Evolutionary conservation across 2,329 filamentous ascomycete genomes (phyloP), one percentile per base, ranked within the genome.

Genomic region (Aspergillus brunneoviolaceus): DNA sequence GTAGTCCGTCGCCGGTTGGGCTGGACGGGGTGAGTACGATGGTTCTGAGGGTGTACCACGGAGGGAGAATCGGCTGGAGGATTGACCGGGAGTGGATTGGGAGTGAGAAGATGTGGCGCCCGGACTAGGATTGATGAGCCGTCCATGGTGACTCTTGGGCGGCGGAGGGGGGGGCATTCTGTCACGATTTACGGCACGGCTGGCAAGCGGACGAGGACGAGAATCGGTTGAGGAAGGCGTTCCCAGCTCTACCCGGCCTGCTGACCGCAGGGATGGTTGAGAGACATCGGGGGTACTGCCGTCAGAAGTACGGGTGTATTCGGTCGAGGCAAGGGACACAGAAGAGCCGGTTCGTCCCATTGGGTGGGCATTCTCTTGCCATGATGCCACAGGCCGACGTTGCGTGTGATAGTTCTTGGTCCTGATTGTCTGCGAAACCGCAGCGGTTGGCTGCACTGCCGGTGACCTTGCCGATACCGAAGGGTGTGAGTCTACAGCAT

Each of bases 141-240:
- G 93, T 4, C 91, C 91, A 76, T 93, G 90, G 57, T 90, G 86
- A 55, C 89, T 92, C 70, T 84, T 91, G 11, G 90, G 90, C 5
- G 89, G 89, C 6, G 89, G 89, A 5, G 72, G 72, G 5, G 90
- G 90, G 14, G 89, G 89, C 63, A 85, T 85, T 74, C 85, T 87
- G 70, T 88, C 89, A 64, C 82, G 67, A 61, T 63, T 71, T 21
- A 49, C 59, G 51, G 62, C 71, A 64, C 49, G 80, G 69, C 51
- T 74, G 5, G 60, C 53, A 33, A 65, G 55, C 12, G 65, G 71
- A 61, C 69, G 77, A 45, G 72, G 77, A 56, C 84, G 77, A 45
- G 80, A 79, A 47, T 86, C 85, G 2, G 79, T 79, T 52, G 86
- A 84, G 3, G 80, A 77, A 2, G 82, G 82, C 62, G 82, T 79